A percentile compares a stretch with the other conserved stretches of the same genome.
Evolutionary conservation across 768 basidiomycete species (phyloP).

Genomic region (Pluteus cervinus): DNA sequence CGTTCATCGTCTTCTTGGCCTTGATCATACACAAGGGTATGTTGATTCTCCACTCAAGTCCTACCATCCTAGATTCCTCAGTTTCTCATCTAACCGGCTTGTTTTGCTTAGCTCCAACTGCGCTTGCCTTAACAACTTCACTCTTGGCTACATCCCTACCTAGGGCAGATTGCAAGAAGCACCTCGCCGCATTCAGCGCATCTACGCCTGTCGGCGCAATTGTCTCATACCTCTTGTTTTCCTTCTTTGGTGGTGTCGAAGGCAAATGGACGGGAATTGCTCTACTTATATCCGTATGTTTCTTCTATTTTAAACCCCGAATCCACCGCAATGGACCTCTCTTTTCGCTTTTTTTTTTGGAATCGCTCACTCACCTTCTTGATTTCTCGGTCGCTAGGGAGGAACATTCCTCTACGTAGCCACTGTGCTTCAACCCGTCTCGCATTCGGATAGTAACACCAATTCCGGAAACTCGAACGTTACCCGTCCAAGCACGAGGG

Average conservation of each 20-base stretch:
- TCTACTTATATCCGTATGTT: conserved; percentile 76
- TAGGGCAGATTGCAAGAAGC: conserved; percentile 60
- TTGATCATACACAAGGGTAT: conserved; percentile 87
- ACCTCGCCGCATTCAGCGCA: conserved; percentile 72
- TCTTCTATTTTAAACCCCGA: background rate
- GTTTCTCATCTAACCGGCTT: background rate
- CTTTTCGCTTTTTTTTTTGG: conserved; percentile 5
- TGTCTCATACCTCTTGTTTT: conserved; percentile 64
- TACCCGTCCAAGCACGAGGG: conserved; percentile 36
- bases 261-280: conserved; percentile 67
- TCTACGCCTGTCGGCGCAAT: conserved; percentile 84
- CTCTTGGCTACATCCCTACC: conserved; percentile 75
- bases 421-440: conserved; percentile 78
- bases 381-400: conserved; percentile 44
- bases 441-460: conserved; percentile 41
- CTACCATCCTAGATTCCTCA: conserved; percentile 1
- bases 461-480: conserved; percentile 33
- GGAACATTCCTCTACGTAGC: conserved; percentile 95
- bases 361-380: background rate
- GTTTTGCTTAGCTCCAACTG: conserved; percentile 66
- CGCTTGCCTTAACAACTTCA: conserved; percentile 82
- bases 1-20: conserved; percentile 85
- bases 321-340: background rate
- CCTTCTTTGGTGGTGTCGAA: conserved; percentile 40
- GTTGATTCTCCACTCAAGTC: background rate